Evolutionary conservation across 306 rosid species (phyloP).

Genomic region (Bauhinia variegata): DNA sequence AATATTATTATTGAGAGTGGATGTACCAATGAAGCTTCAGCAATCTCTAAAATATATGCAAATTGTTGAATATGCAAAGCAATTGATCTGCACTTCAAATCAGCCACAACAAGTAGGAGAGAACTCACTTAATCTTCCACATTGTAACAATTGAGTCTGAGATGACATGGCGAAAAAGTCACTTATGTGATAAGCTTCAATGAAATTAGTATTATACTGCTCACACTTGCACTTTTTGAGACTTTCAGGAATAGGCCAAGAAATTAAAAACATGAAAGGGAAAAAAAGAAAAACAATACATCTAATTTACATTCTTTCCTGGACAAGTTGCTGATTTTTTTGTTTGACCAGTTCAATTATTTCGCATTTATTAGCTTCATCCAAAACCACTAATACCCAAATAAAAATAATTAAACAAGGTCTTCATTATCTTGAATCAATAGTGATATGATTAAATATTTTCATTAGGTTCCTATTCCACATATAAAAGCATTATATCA

Average conservation of each 20-base stretch:
- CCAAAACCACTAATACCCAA: slow-evolving; percentile 27
- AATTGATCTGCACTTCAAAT: slow-evolving; percentile 20
- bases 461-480: slow-evolving; percentile 33
- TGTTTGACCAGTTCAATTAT: slow-evolving; percentile 17
- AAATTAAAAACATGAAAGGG: not conserved
- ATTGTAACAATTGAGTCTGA: slow-evolving; percentile 18
- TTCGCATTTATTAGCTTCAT: slow-evolving; percentile 14
- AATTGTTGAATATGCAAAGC: slow-evolving; percentile 16
- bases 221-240: slow-evolving; percentile 22
- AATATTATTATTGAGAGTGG: too few species aligned
- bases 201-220: slow-evolving; percentile 17
- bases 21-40: too few species aligned
- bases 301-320: not conserved
- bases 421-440: slow-evolving; percentile 20
- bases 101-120: slow-evolving; percentile 33
- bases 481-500: slow-evolving; percentile 33
- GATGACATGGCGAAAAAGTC: slow-evolving; percentile 19
- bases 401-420: slow-evolving; percentile 20
- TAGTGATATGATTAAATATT: slow-evolving; percentile 38
- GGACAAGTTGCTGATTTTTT: not conserved
- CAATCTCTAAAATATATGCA: not conserved
- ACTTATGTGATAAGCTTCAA: slow-evolving; percentile 34
- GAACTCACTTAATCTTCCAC: slow-evolving; percentile 21
- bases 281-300: not conserved
- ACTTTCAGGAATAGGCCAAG: slow-evolving; percentile 32